A percentile compares a stretch with the other conserved stretches of the same genome.
These are phyloP conservation scores for Massarina eburnea DNA, from an alignment of 2,329 filamentous ascomycete species.

Conservation along the genomic window DNA sequence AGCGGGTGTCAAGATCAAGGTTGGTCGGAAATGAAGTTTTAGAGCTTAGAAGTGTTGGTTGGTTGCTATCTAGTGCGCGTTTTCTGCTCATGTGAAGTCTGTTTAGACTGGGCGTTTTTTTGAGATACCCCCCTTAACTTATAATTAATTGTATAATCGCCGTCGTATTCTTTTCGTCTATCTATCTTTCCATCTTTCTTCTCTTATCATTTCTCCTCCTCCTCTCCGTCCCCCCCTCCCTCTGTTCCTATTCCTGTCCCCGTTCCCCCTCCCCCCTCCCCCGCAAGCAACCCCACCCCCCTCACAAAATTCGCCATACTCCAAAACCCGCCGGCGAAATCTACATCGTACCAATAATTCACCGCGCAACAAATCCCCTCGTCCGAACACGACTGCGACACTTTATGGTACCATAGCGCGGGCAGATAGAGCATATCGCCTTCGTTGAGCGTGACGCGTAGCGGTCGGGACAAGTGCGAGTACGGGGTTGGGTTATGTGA, in stretches of 20 bases:
- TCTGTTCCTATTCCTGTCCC: not conserved
- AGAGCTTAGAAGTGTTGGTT: not conserved
- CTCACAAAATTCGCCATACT: slow-evolving; percentile 58
- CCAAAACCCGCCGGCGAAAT: slow-evolving; percentile 71
- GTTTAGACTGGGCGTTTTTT: slow-evolving; percentile 18
- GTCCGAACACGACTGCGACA: slow-evolving; percentile 67
- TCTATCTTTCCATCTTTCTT: not conserved
- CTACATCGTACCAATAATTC: slow-evolving; percentile 88
- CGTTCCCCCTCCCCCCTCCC: not conserved
- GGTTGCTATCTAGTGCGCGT: not conserved
- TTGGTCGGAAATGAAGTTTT: slow-evolving; percentile 11
- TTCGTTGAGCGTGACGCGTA: slow-evolving; percentile 68
- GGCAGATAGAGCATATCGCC: slow-evolving; percentile 84
- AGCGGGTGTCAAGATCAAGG: slow-evolving; percentile 45
- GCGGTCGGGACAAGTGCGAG: slow-evolving; percentile 60
- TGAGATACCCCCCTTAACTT: slow-evolving; percentile 28
- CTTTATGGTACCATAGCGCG: slow-evolving; percentile 81
- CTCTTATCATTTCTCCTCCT: not conserved
- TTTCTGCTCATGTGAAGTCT: too few relatives aligned
- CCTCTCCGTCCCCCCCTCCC: not conserved
- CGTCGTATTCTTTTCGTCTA: slow-evolving; percentile 3
- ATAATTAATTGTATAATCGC: slow-evolving; percentile 2
- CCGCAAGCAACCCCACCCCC: slow-evolving; percentile 27
- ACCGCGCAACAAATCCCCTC: slow-evolving; percentile 76
- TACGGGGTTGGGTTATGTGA: slow-evolving; percentile 53